Evolutionary conservation across 1,284 basidiomycete genomes (phyloP).

Genomic region (Ganoderma sinense): DNA sequence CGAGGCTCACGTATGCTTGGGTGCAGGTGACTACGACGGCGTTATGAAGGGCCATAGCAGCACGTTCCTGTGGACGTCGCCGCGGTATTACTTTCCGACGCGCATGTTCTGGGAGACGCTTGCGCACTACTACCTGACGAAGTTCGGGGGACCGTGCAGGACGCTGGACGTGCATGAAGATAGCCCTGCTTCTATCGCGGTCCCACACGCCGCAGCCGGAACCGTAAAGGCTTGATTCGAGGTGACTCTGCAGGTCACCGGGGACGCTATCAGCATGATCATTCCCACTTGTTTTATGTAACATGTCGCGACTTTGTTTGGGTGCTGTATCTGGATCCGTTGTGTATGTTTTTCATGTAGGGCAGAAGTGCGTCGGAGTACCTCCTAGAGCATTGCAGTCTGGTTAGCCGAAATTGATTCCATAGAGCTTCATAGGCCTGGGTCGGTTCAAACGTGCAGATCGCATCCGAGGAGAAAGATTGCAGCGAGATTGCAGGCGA

Average conservation of each 20-base stretch:
- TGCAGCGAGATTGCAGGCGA: background rate
- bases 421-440: background rate
- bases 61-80: constrained; percentile 79
- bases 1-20: constrained; percentile 6
- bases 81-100: constrained; percentile 64
- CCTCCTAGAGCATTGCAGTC: background rate
- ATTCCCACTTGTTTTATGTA: constrained; percentile 8
- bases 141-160: constrained; percentile 37
- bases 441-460: constrained; percentile 1
- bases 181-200: background rate
- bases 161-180: constrained; percentile 11
- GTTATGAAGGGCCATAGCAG: constrained; percentile 67
- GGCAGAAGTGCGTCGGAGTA: background rate
- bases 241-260: constrained; percentile 9
- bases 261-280: background rate
- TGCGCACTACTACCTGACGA: constrained; percentile 27
- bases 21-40: constrained; percentile 71
- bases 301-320: background rate
- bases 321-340: background rate
- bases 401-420: background rate
- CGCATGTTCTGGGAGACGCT: constrained; percentile 33
- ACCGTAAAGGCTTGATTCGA: constrained; percentile 20
- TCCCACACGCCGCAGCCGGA: constrained; percentile 15
- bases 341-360: background rate
- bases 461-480: background rate